A percentile compares a stretch with the other conserved stretches of the same genome.
These are phyloP conservation scores for Solanum dulcamara DNA, from an alignment of 257 asterid genomes.

Conservation along the genomic window DNA sequence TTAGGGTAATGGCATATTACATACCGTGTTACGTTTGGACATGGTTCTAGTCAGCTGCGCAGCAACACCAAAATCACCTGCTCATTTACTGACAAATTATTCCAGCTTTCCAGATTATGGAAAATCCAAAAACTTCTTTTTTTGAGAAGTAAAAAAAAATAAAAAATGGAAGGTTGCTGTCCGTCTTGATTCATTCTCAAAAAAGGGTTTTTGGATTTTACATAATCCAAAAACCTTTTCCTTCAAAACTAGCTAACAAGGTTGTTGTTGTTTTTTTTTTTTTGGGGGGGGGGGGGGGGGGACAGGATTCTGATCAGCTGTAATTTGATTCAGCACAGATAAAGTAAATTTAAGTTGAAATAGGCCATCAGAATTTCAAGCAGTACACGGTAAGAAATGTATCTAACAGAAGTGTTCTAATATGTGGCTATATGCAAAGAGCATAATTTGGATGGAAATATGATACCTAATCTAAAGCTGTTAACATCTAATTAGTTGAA, in stretches of 20 bases:
- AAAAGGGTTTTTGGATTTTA: background rate
- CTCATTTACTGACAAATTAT: constrained; percentile 1
- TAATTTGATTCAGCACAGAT: background rate
- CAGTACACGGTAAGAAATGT: background rate
- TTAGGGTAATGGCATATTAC: background rate
- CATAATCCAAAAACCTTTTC: background rate
- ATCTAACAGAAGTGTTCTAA: background rate
- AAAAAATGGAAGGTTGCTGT: background rate
- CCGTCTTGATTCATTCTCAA: background rate
- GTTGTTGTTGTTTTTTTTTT: background rate
- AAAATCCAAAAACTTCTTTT: background rate
- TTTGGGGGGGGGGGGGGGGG: background rate
- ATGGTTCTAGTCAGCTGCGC: constrained; percentile 97
- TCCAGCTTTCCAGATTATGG: background rate
- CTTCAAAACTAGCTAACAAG: background rate
- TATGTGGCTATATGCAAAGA: background rate
- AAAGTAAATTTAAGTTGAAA: background rate
- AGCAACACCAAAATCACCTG: constrained; percentile 99
- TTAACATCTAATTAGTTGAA: background rate
- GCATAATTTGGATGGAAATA: background rate
- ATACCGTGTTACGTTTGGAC: constrained; percentile 99
- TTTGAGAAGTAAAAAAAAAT: background rate
- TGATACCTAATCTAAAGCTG: background rate
- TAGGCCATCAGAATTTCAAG: background rate
- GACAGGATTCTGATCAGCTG: background rate